Base-by-base conservation (phyloP, 2,329 filamentous ascomycete genomes). In the Pyricularia sp. region DNA sequence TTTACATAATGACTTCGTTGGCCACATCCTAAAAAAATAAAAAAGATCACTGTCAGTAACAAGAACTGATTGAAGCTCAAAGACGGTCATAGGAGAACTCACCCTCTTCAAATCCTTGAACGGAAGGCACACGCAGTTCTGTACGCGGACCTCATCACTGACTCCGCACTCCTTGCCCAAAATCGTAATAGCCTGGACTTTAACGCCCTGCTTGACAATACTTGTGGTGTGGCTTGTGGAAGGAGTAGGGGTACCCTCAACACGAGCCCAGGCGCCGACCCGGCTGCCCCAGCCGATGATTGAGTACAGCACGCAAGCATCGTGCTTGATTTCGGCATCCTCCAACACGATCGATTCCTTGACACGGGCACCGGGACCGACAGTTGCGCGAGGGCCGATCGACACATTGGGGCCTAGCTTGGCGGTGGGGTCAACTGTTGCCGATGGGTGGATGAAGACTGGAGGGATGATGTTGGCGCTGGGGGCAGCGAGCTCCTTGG, bases 101-200 rank as follows among this genome's bases (percentile, higher is more conserved):
- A 93, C 91, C 79, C 93, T 86, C 86, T 97, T 97, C 75, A 99
- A 79, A 80, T 97, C 94, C 84, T 99, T 99, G 78, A 93, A 96
- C 10, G 94, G 94, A 80, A 99, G 78, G 79, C 94, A 97, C 66
- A 99, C 88, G 75, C 94, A 99, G 80, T 99, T 97, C 80, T 97
- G 93, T 71, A 99, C 92, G 68, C 92, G 86, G 12, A 97, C 88
- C 78, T 97, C 94, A 72, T 99, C 94, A 4, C 89, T 92, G 33
- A 97, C 94, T 65, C 82, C 86, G 73, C 93, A 97, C 77, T 99
- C 94, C 82, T 97, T 97, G 74, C 93, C 93, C 68, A 99, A 78
- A 70, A 97, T 99, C 61, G 93, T 97, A 74, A 97, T 94, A 76
- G 91, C 96, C 82, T 97, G 94, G 63, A 99, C 94, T 82, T 97